phyloP scores from a whole-genome alignment of 2,329 filamentous ascomycete genomes.

The Scedosporium dehoogii region DNA sequence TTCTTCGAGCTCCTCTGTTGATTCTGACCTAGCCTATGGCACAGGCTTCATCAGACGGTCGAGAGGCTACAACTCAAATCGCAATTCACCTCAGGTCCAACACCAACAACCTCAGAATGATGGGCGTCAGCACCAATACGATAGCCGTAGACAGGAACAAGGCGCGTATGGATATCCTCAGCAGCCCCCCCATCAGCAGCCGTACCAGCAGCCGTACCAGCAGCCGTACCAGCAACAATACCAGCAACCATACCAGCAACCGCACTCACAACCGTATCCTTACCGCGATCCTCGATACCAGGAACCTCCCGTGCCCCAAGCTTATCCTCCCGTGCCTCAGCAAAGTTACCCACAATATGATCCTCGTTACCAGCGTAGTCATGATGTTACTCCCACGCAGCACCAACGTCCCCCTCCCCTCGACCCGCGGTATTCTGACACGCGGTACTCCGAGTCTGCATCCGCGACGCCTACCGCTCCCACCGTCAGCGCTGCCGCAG shows the following conservation, averaged over 20 bases:
- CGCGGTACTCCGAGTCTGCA: background rate
- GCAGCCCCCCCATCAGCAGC: background rate
- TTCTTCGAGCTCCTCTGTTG: conserved; percentile 57
- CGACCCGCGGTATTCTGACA: background rate
- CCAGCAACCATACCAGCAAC: background rate
- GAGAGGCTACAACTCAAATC: conserved; percentile 7
- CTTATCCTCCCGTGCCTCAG: background rate
- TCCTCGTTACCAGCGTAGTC: background rate
- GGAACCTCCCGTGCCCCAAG: background rate
- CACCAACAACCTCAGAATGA: conserved; percentile 2
- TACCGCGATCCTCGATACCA: conserved; percentile 1
- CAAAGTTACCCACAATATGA: background rate
- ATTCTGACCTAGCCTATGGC: conserved; percentile 60
- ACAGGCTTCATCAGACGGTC: conserved; percentile 41
- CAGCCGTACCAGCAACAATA: background rate
- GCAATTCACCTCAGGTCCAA: conserved; percentile 2
- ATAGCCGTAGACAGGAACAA: background rate
- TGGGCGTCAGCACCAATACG: background rate
- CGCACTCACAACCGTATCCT: background rate
- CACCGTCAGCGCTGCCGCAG: conserved; percentile 7
- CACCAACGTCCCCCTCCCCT: background rate
- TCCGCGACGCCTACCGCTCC: conserved; percentile 4
- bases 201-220: background rate
- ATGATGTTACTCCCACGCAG: background rate
- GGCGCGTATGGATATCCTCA: background rate